These are phyloP conservation scores for Boletus reticuloceps DNA, from an alignment of 768 basidiomycete species.

Conservation along the genomic window DNA sequence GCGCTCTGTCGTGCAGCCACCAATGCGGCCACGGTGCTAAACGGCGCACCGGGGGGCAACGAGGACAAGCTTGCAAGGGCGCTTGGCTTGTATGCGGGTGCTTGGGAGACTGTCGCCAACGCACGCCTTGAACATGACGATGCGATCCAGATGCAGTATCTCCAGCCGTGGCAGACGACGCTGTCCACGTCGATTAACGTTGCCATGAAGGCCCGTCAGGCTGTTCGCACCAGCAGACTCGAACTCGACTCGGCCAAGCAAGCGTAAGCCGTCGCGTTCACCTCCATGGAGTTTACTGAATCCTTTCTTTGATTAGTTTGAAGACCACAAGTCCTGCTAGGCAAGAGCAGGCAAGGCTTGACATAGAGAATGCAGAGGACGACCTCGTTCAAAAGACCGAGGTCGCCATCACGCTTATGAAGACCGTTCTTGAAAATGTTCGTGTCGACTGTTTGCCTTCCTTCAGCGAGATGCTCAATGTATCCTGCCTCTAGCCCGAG, in stretches of 20 bases:
- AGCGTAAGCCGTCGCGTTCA: conserved; percentile 46
- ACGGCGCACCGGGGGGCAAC: conserved; percentile 42
- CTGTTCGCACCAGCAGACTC: conserved; percentile 73
- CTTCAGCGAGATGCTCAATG: not conserved
- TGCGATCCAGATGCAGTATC: conserved; percentile 61
- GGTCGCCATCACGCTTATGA: conserved; percentile 94
- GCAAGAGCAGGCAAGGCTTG: conserved; percentile 90
- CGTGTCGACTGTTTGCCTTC: conserved; percentile 27
- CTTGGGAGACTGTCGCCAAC: conserved; percentile 79
- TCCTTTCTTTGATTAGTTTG: conserved; percentile 49
- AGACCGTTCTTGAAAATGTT: conserved; percentile 97
- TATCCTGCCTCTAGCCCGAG: conserved; percentile 66
- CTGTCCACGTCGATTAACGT: conserved; percentile 79
- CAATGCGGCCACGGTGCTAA: conserved; percentile 49
- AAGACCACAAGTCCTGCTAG: conserved; percentile 72
- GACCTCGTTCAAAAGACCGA: conserved; percentile 98
- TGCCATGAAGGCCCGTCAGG: conserved; percentile 90
- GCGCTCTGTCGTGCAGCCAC: conserved; percentile 84
- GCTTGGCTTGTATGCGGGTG: conserved; percentile 72
- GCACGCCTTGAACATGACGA: conserved; percentile 82
- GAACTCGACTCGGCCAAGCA: conserved; percentile 93
- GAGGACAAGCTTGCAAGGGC: conserved; percentile 76
- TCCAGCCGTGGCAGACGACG: conserved; percentile 87
- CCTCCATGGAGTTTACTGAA: not conserved
- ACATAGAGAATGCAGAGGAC: conserved; percentile 92